Percentiles rank a stretch among this genome's conserved stretches.
Conservation (phyloP, 176 grass and related monocot species). For the Lolium multiflorum region DNA sequence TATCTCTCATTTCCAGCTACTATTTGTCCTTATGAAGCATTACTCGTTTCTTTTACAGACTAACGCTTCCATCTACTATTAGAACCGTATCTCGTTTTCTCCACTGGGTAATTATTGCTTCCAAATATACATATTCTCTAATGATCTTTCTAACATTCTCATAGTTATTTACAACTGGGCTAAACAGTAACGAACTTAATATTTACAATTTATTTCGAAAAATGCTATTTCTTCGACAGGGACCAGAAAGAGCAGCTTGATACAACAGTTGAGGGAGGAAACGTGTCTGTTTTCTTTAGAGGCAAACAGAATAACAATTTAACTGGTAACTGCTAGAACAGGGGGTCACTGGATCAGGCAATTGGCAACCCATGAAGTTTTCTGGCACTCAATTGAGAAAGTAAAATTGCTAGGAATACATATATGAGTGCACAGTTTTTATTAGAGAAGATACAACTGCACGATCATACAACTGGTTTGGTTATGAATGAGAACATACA, state of each 20-base stretch:
- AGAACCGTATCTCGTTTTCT: neutral
- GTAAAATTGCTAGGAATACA: neutral
- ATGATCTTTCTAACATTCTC: neutral
- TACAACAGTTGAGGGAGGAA: neutral
- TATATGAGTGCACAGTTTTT: neutral
- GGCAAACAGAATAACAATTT: neutral
- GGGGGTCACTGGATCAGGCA: neutral
- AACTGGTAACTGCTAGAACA: neutral
- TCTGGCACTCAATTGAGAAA: neutral
- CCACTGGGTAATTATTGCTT: neutral
- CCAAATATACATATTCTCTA: neutral
- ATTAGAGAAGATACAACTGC: too few relatives aligned
- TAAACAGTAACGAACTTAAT: neutral
- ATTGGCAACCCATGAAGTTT: neutral
- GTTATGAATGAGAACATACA: neutral
- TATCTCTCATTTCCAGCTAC: conserved; percentile 16
- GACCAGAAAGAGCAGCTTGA: neutral
- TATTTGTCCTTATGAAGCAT: conserved; percentile 13
- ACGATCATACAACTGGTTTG: too few relatives aligned
- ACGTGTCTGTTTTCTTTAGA: neutral
- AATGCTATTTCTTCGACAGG: neutral
- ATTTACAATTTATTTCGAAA: conserved; percentile 4
- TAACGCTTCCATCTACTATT: conserved; percentile 4
- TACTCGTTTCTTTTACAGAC: neutral
- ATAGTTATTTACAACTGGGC: neutral